Evolutionary conservation across 1,284 basidiomycete genomes (phyloP), one percentile per base, ranked within the genome.

Genomic region (Nidula niveotomentosa): DNA sequence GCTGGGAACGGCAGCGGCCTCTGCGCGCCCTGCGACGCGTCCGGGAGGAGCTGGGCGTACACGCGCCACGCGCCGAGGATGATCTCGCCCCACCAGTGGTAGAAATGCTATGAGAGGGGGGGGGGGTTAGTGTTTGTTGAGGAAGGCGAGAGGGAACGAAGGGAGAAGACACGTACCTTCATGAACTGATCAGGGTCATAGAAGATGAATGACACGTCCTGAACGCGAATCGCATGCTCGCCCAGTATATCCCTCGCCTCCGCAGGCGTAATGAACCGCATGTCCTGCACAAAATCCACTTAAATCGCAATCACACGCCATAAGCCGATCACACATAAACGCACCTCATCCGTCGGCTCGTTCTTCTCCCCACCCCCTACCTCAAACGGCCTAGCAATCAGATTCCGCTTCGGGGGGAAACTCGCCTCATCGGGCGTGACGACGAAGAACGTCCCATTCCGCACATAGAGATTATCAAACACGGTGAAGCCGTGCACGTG

Each of bases 71-170:
- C 64, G 8, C 75, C 75, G 23, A 76, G 60, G 6, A 76, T 67
- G 45, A 76, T 67, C 56, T 76, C 74, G 1, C 75, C 75, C 69
- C 74, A 77, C 72, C 72, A 76, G 53, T 77, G 75, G 51, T 76
- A 76, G 51, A 69, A 75, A 57, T 76, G 75, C 75, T 78, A 52
- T 18, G 30, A 5, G 30, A 30, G 3, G 30, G 5, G 5, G 30
- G 30, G 49, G 39, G 39, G 39, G 15, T 41, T 17, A 41, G 12
- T 13, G 6, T 41, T 41, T 13, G 1, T 41, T 41, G 12, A 8
- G 4, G 12, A 17, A 5, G 39, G 39, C 39, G 5, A 13, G 12
- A 41, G 39, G 30, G 30, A 30, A 30, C 5, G 30, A 30, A 30
- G 5, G 30, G 30, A 30, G 30, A 30, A 30, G 30, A 30, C 30